phyloP scores from a whole-genome alignment of 345 rosid genomes.

The Populus pruinosa region DNA sequence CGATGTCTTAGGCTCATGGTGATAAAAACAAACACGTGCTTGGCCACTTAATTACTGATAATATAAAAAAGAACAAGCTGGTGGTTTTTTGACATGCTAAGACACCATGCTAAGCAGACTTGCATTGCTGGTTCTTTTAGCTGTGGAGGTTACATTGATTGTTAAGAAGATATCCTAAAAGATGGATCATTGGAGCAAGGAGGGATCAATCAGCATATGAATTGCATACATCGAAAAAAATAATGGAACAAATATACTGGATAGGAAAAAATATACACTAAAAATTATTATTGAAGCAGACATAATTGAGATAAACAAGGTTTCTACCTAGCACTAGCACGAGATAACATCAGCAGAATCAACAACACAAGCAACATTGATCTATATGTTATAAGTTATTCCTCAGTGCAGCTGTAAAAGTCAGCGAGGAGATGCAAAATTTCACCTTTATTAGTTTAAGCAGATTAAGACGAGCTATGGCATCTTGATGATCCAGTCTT shows the following conservation, averaged over 20 bases:
- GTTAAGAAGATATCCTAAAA: neutral
- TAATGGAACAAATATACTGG: neutral
- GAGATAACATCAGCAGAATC: neutral
- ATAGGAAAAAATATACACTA: neutral
- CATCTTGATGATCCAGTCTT: constrained; percentile 95
- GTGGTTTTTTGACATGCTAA: neutral
- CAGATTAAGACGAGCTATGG: constrained; percentile 91
- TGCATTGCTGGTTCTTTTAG: neutral
- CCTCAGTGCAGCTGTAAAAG: neutral
- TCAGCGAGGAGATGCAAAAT: neutral
- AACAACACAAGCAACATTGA: neutral
- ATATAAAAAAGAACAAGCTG: neutral
- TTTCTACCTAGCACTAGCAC: neutral
- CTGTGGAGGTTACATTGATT: neutral
- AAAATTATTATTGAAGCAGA: neutral
- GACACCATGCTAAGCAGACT: neutral
- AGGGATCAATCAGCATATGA: neutral
- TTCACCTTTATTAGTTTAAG: constrained; percentile 86
- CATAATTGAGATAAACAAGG: neutral
- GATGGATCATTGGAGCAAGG: neutral
- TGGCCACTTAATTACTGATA: neutral
- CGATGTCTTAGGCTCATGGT: neutral
- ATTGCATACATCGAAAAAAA: neutral
- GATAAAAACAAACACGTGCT: neutral
- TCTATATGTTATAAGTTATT: neutral